Evolutionary conservation across 2,329 filamentous ascomycete genomes (phyloP), one percentile per base, ranked within the genome.

Genomic region (Thielaviopsis musarum): DNA sequence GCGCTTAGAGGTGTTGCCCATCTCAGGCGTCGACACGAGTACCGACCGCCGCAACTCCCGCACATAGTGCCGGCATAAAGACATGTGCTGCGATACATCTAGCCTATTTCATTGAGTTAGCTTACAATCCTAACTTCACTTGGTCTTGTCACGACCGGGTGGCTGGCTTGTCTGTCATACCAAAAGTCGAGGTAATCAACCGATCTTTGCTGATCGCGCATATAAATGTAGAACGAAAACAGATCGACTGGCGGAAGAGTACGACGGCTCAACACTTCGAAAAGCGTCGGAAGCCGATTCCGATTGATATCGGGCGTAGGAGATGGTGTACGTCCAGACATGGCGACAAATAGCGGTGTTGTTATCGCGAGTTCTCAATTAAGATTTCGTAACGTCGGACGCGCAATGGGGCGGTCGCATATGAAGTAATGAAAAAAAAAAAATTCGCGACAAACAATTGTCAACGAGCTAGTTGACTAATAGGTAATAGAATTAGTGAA

Each of bases 211-310:
- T 96, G 91, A 71, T 98, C 94, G 67, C 93, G 83, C 93, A 98
- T 98, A 74, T 95, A 98, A 67, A 98, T 98, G 74, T 98, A 98
- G 75, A 98, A 98, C 1, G 91, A 96, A 72, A 95, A 98, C 12
- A 98, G 78, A 69, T 98, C 94, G 61, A 98, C 91, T 0, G 93
- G 93, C 55, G 94, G 88, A 21, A 94, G 79, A n/a, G 93, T 98
- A 64, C 90, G 84, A 65, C 94, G 84, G 69, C 89, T 95, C 62
- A 98, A 76, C 59, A 98, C 93, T 73, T 98, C 94, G 69, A 95
- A 96, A 57, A 98, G 81, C 1, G 90, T 96, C 54, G 93, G 93
- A 61, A 98, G 81, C 64, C 93, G 82, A 70, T 95, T 94, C 67
- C 93, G 84, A 65, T 73, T 72, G 64, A 81, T 69, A 65, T 85